Conservation (phyloP, 2,329 filamentous ascomycete species). For the Neonectria faginata region DNA sequence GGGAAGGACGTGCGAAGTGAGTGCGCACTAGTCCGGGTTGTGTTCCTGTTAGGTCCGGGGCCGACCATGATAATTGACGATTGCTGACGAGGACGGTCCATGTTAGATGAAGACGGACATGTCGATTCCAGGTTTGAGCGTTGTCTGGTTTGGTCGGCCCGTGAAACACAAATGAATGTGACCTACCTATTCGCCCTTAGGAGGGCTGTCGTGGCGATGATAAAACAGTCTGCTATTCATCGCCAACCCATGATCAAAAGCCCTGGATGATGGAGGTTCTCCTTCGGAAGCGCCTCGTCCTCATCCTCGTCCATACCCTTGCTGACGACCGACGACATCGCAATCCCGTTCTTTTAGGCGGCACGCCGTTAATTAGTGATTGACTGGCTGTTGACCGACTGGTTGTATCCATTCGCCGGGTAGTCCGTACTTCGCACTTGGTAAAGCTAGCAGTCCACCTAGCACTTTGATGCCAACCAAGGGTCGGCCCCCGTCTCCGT, state of each 20-base stretch:
- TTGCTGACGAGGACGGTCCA: slow-evolving; percentile 4
- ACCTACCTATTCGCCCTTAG: not conserved
- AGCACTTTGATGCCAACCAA: slow-evolving; percentile 3
- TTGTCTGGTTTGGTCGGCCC: slow-evolving; percentile 7
- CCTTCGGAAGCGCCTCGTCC: not conserved
- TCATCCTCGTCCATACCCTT: slow-evolving; percentile 3
- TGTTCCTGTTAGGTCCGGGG: slow-evolving; percentile 4
- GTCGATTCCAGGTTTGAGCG: slow-evolving; percentile 11
- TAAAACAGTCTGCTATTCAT: not conserved
- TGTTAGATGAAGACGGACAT: slow-evolving; percentile 9
- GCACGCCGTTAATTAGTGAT: slow-evolving; percentile 21
- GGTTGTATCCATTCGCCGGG: not conserved
- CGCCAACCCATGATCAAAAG: not conserved
- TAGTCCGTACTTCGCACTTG: not conserved
- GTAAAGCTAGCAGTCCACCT: not conserved
- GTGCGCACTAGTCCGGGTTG: slow-evolving; percentile 1
- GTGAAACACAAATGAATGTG: slow-evolving; percentile 2
- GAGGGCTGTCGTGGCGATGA: not conserved
- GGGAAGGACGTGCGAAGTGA: too few species aligned
- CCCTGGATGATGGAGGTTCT: not conserved
- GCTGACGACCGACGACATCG: slow-evolving; percentile 9
- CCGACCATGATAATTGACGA: slow-evolving; percentile 7
- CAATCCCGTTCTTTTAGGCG: slow-evolving; percentile 14
- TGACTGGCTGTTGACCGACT: not conserved
- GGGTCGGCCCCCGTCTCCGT: slow-evolving; percentile 10